Evolutionary conservation across 352 stramenopile genomes (phyloP), one percentile per base, ranked within the genome.

Genomic region (Pythium sukuiense): DNA sequence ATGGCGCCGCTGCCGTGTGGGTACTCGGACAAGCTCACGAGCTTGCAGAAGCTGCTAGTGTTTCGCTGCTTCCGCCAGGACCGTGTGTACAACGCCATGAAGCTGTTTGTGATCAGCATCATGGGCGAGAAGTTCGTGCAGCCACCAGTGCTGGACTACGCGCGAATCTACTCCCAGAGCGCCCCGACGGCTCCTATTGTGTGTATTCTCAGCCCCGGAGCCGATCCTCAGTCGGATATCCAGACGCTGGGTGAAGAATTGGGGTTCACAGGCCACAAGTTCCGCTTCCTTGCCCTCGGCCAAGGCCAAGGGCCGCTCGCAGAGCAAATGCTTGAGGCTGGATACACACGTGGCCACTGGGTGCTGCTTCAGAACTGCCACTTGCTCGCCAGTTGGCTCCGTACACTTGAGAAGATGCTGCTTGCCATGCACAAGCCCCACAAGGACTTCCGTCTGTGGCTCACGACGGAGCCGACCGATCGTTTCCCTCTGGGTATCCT

Each of bases 361-460:
- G 92, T 98, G 6, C 63, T 98, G 48, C 73, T 98, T 7, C 96
- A 99, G 63, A 99, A 99, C 69, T 99, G 96, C 64, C 96, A 99
- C 67, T 74, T 99, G 69, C 75, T 99, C 7, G 87, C 92, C 7
- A 97, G 86, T 52, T 99, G 96, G 96, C 69, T 99, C 29, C 83
- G 87, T 0, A 96, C 89, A 11, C 78, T 98, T 1, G 96, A 98
- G 74, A 97, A 97, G 55, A 96, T 93, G 69, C 71, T 99, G 12
- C 63, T 98, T 37, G 83, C 80, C 0, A 96, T 97, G 87, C 82
- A 92, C 55, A 97, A 95, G 56, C 89, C 90, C 0, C 92, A 98
- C 71, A 96, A 96, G 55, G 91, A 98, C 76, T 99, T 99, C 69
- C 88, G 95, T 0, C 71, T 99, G 26, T 99, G 95, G 94, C 80